A percentile compares a stretch with the other conserved stretches of the same genome.
Conservation (phyloP, 2,329 filamentous ascomycete genomes). For the Verticillium klebahnii region DNA sequence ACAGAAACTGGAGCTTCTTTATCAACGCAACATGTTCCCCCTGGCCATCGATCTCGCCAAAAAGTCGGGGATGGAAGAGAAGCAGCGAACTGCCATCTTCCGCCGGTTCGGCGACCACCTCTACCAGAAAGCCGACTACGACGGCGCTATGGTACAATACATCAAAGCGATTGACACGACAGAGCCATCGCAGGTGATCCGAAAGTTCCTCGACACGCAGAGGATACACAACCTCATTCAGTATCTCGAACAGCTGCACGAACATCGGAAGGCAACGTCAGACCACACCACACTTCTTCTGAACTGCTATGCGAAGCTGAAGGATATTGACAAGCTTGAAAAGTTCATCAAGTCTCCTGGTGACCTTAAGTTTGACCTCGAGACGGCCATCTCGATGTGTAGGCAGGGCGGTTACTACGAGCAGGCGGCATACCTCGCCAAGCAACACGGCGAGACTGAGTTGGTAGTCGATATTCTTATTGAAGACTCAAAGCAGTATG, state of each 20-base stretch:
- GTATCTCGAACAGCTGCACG: constrained; percentile 93
- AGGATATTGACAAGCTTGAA: constrained; percentile 94
- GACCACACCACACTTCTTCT: constrained; percentile 92
- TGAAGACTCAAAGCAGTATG: constrained; percentile 88
- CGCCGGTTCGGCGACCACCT: constrained; percentile 90
- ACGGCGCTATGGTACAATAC: constrained; percentile 99
- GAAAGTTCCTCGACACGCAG: constrained; percentile 97
- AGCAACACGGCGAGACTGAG: constrained; percentile 89
- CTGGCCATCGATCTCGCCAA: constrained; percentile 90
- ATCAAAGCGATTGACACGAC: constrained; percentile 94
- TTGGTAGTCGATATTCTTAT: constrained; percentile 94
- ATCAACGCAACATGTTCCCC: constrained; percentile 88
- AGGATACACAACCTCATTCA: constrained; percentile 96
- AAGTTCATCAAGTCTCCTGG: constrained; percentile 94
- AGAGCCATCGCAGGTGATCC: constrained; percentile 91
- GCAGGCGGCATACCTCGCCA: constrained; percentile 91
- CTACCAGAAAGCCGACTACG: constrained; percentile 93
- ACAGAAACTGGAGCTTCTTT: constrained; percentile 88
- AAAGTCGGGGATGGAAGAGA: constrained; percentile 73
- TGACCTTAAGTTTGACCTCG: constrained; percentile 92
- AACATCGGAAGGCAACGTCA: constrained; percentile 86
- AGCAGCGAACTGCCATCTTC: constrained; percentile 88
- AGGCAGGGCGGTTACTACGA: constrained; percentile 95
- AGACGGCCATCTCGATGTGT: constrained; percentile 97
- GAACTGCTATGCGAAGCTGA: constrained; percentile 97